Base-by-base conservation (phyloP, 2,329 filamentous ascomycete genomes). In the Aspergillus pseudotamarii region DNA sequence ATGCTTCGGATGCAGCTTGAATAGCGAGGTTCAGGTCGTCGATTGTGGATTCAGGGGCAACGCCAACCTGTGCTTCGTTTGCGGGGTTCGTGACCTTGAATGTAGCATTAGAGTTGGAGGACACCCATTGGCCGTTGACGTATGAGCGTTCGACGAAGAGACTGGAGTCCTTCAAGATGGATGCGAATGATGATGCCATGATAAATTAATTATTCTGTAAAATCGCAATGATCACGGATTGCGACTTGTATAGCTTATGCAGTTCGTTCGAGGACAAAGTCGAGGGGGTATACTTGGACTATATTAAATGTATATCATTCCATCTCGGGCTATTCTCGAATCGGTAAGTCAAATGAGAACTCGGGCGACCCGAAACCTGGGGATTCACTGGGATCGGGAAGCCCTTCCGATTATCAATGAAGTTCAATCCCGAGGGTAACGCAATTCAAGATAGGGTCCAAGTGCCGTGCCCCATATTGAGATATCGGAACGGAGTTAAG, bases 111-210 rank as follows among this genome's bases (percentile, higher is more conserved):
- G 92, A 94, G 72, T 87, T 86, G 71, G 93, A 91, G 70, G 86
- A 84, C 64, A 94, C 86, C 91, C 93, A 97, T 85, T 95, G 85
- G 72, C 94, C 94, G 75, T 97, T 92, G 72, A 97, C 88, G 75
- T 93, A 97, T 23, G 43, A 46, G 21, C 43, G n/a, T 14, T 46
- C 43, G 12, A 26, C 43, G 21, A 46, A 46, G 21, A 46, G 43
- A 23, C 43, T 46, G 43, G n/a, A 3, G 43, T 46, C 43, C 43
- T 46, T 46, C 43, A 46, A 14, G 43, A 46, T 21, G 43, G 43
- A 46, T 46, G 12, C 43, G 43, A 46, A 46, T 46, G 43, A 23
- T 14, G 60, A 28, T 51, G 43, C 21, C 43, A 46, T 46, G 6
- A 21, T 14, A 1, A 10, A 14, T 23, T 6, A 6, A 10, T 0